Evolutionary conservation across 306 rosid species (phyloP).

Genomic region (Senna siamea): DNA sequence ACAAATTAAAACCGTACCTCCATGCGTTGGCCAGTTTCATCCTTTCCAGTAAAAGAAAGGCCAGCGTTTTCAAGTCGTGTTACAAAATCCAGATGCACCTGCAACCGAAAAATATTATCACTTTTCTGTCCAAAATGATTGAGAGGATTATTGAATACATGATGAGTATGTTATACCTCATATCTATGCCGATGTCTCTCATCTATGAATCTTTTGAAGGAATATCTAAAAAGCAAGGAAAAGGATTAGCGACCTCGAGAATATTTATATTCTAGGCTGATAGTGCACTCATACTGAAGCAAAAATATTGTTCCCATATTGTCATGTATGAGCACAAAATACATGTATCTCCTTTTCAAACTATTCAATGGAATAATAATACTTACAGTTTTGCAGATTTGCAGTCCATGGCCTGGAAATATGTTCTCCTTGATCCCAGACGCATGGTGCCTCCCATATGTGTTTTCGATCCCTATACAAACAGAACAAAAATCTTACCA

Average conservation of each 20-base stretch:
- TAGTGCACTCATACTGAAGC: too few species aligned
- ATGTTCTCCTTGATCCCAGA: constrained; percentile 88
- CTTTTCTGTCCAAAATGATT: constrained; percentile 23
- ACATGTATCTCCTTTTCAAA: not conserved
- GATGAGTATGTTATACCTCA: constrained; percentile 57
- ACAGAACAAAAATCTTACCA: constrained; percentile 19
- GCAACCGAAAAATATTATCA: constrained; percentile 31
- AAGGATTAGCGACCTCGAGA: constrained; percentile 47
- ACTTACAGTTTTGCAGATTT: constrained; percentile 89
- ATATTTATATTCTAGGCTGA: constrained; percentile 10
- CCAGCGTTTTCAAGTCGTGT: constrained; percentile 70
- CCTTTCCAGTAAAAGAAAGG: constrained; percentile 76
- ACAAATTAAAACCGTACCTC: constrained; percentile 50
- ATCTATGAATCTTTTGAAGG: constrained; percentile 61
- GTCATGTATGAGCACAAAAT: not conserved
- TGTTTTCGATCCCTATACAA: constrained; percentile 80
- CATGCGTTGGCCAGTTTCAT: constrained; percentile 80
- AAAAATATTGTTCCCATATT: constrained; percentile 1
- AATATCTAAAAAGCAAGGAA: constrained; percentile 49
- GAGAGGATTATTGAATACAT: constrained; percentile 5
- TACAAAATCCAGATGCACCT: constrained; percentile 87
- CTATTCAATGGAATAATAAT: constrained; percentile 3
- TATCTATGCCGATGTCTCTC: constrained; percentile 94
- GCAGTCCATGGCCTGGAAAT: constrained; percentile 67
- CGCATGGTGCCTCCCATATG: constrained; percentile 99